phyloP scores from a whole-genome alignment of 495 filamentous ascomycete species.

The Lasiosphaeria miniovina region DNA sequence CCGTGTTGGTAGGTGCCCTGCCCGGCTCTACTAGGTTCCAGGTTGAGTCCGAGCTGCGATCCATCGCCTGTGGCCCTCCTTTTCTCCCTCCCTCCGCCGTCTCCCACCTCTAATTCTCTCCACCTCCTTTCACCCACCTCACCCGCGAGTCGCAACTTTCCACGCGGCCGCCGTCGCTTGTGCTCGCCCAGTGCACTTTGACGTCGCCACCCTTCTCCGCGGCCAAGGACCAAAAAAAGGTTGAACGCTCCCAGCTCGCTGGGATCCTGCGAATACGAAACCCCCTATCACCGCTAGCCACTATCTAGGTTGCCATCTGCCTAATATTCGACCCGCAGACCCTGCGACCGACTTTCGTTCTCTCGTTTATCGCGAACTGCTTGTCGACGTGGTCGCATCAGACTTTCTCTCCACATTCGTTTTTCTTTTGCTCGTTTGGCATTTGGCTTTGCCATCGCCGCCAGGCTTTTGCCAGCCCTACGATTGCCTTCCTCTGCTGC shows the following conservation, averaged over 20 bases:
- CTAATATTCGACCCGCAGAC: neutral
- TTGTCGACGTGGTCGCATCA: neutral
- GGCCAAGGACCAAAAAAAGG: no score
- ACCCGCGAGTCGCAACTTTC: neutral
- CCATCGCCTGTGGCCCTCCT: neutral
- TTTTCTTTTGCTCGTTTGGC: neutral
- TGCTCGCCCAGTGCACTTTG: neutral
- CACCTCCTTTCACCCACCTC: neutral
- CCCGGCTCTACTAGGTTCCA: no score
- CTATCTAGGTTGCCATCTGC: neutral
- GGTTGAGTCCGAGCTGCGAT: no score
- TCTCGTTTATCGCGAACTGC: neutral
- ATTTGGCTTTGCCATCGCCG: neutral
- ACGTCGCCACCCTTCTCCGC: neutral
- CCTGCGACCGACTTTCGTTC: neutral
- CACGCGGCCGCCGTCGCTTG: neutral
- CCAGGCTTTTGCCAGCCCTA: neutral
- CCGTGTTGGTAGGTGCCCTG: no score
- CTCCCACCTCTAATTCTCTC: neutral
- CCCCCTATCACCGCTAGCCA: neutral
- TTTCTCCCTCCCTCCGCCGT: neutral
- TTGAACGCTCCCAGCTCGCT: no score
- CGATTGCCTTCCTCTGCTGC: neutral
- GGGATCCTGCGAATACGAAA: neutral
- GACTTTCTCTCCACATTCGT: neutral